Base-by-base conservation (phyloP, 2,329 filamentous ascomycete species). In the Sporothrix luriei region DNA sequence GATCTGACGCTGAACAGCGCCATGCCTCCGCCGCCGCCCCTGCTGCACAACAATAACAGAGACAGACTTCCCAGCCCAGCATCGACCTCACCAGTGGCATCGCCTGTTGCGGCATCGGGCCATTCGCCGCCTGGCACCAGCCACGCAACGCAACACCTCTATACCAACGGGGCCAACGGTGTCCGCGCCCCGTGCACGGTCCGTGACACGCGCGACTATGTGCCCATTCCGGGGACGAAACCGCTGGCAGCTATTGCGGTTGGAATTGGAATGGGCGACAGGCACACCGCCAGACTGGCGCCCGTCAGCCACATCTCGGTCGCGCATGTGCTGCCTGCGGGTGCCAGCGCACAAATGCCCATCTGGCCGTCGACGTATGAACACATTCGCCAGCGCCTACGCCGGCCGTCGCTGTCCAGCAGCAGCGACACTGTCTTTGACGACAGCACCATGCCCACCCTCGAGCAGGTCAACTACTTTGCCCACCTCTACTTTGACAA, bases 401-500 rank as follows among this genome's bases (percentile, higher is more conserved):
- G 11, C 24, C 59, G 29, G 1, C 16, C 40, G 3, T 64, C 48
- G 7, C 14, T 10, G 2, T 21, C 59, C 13, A 19, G 13, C 1
- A 16, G 21, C 14, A 14, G 19, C 2, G 59, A 43, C 2, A 2
- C 7, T 3, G 40, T 29, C 13, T 49, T 48, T 2, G 59, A 64
- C 59, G 59, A 48, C 40, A n/a, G 4, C 10, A 14, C 40, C 2
- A 26, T 64, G 9, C 59, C 59, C 0, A 29, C 59, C 1, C 40
- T 48, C 14, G 59, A 48, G 40, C 59, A 64, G 3, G 16, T 49
- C 40, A 64, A 64, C 40, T 48, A 29, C 21, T 64, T 64, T n/a
- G 40, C n/a, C 40, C 43, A 64, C 21, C 9, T 64, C 11, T 64
- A 64, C 59, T 64, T 64, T 64, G 13, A 29, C 29, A 48, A 64